phyloP scores from a whole-genome alignment of 2,329 filamentous ascomycete genomes.

The Aspergillus sp. region DNA sequence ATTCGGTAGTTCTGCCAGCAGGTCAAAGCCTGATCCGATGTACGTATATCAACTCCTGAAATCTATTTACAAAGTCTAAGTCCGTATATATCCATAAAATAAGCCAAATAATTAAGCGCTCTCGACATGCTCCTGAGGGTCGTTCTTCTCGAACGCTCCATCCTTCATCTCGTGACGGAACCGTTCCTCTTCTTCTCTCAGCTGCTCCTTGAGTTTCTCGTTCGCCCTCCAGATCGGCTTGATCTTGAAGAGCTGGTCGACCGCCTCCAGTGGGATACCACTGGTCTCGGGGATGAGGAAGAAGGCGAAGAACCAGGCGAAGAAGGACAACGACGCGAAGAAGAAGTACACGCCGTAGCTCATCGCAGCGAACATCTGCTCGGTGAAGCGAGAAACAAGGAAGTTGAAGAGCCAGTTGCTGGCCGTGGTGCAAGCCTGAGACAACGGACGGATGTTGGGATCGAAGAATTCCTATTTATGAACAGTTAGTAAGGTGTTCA shows the following conservation, averaged over 20 bases:
- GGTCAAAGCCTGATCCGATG: neutral
- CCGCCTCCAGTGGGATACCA: slow-evolving; percentile 64
- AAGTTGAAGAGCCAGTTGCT: slow-evolving; percentile 42
- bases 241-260: slow-evolving; percentile 62
- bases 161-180: slow-evolving; percentile 37
- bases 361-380: slow-evolving; percentile 46
- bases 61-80: neutral
- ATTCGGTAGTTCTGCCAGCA: neutral
- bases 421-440: slow-evolving; percentile 65
- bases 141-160: slow-evolving; percentile 20
- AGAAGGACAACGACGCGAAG: slow-evolving; percentile 65
- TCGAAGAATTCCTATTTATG: slow-evolving; percentile 65
- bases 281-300: slow-evolving; percentile 69
- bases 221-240: slow-evolving; percentile 40
- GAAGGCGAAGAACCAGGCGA: slow-evolving; percentile 61
- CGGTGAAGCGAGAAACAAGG: slow-evolving; percentile 39
- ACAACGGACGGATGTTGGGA: slow-evolving; percentile 67
- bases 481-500: slow-evolving; percentile 12
- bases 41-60: neutral
- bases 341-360: slow-evolving; percentile 69
- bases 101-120: slow-evolving; percentile 38
- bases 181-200: slow-evolving; percentile 38
- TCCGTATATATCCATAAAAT: neutral
- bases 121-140: slow-evolving; percentile 39
- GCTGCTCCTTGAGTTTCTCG: slow-evolving; percentile 32